phyloP scores from a whole-genome alignment of 2,329 filamentous ascomycete genomes.

The Meredithiella fracta region DNA sequence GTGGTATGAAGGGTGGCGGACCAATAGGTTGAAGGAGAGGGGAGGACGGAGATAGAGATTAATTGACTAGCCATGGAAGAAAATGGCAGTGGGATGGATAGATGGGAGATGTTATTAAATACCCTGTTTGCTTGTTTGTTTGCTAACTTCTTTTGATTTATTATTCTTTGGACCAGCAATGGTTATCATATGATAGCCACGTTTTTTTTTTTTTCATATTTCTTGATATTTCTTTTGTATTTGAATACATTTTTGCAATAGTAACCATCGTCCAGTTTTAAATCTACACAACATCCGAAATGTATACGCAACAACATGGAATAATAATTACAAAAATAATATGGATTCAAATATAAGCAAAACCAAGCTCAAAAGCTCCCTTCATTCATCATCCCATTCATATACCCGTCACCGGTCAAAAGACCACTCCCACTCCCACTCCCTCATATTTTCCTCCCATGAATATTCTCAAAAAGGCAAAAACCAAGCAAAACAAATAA shows the following conservation, averaged over 20 bases:
- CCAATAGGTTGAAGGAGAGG: constrained; percentile 43
- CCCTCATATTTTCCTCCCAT: background rate
- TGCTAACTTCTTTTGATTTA: constrained; percentile 5
- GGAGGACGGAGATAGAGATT: constrained; percentile 24
- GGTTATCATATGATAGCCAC: background rate
- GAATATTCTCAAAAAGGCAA: background rate
- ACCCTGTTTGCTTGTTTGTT: background rate
- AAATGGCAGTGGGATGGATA: background rate
- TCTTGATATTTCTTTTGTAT: constrained; percentile 1
- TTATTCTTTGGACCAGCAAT: too few relatives aligned
- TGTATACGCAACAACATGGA: too few relatives aligned
- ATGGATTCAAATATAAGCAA: background rate
- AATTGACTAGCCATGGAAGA: too few relatives aligned
- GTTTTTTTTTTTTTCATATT: background rate
- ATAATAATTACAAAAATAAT: background rate
- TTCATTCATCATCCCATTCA: background rate
- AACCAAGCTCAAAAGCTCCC: background rate
- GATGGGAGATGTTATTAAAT: background rate
- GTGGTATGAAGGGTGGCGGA: constrained; percentile 96
- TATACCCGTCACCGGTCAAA: background rate
- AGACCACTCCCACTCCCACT: background rate
- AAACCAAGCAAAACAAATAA: background rate
- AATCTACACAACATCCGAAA: too few relatives aligned
- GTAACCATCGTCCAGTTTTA: too few relatives aligned
- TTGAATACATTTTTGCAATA: too few relatives aligned